Evolutionary conservation across 768 basidiomycete species (phyloP).

Genomic region (Pleurotus eryngii): DNA sequence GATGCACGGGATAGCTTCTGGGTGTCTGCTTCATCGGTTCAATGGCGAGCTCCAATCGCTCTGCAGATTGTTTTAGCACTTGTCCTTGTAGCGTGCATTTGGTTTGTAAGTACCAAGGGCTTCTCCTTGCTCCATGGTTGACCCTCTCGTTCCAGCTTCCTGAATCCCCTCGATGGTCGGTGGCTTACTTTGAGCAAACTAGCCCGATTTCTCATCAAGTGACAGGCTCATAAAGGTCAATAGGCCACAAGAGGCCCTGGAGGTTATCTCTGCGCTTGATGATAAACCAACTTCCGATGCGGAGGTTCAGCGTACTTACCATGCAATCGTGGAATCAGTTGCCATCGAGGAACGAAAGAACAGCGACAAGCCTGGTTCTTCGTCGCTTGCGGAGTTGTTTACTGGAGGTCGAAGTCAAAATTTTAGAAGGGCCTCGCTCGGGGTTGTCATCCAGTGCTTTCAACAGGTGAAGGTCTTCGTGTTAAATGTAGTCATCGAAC

Average conservation of each 20-base stretch:
- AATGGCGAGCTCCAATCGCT: conserved; percentile 64
- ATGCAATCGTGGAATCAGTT: conserved; percentile 52
- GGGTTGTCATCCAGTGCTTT: conserved; percentile 59
- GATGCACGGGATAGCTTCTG: conserved; percentile 37
- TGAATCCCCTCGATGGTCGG: conserved; percentile 57
- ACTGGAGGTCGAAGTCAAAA: conserved; percentile 56
- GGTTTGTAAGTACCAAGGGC: conserved; percentile 36
- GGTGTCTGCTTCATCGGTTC: conserved; percentile 45
- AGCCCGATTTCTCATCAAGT: too few species aligned
- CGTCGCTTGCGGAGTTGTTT: conserved; percentile 51
- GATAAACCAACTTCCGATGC: conserved; percentile 45
- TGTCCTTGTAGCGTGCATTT: conserved; percentile 46
- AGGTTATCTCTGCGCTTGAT: conserved; percentile 61
- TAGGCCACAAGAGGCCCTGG: conserved; percentile 50
- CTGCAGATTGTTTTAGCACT: conserved; percentile 56
- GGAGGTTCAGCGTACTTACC: conserved; percentile 46
- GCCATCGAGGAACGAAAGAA: conserved; percentile 31
- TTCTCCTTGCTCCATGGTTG: too few species aligned
- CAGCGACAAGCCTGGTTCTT: conserved; percentile 14
- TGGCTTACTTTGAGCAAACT: background rate
- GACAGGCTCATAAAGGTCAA: conserved; percentile 54
- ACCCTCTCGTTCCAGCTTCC: conserved; percentile 36
- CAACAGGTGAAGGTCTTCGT: conserved; percentile 40
- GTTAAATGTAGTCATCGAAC: background rate
- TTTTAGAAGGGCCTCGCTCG: conserved; percentile 54